Evolutionary conservation across 23 red algal genomes (phyloP), one percentile per base, ranked within the genome.

Genomic region (Cyanidiococcus yangmingshanensis): DNA sequence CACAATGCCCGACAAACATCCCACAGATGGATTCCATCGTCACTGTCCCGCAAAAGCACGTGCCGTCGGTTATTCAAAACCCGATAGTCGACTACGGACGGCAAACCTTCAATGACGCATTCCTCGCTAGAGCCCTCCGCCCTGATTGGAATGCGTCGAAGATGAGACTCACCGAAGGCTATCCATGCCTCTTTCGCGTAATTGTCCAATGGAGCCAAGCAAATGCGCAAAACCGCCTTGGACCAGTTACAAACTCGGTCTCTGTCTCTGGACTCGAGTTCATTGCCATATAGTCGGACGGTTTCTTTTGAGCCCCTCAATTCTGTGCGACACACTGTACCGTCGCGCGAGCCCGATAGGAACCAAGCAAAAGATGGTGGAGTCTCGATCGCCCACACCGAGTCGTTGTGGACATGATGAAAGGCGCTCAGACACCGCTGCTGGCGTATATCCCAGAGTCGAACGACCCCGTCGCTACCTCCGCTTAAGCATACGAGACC

Each of bases 21-120:
- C 86, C 86, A 89, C 58, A 89, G 79, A 31, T 80, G 76, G 39
- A 83, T 82, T 40, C 82, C 82, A 2, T 84, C 79, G 15, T 82
- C 50, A 1, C 83, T 88, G 76, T 96, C 87, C 16, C 75, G 51
- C 26, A 81, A 85, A 54, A 96, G 37, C 30, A 96, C 92, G 30
- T 96, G 87, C 33, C 92, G 86, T 50, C 83, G 71, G 79, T 96
- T 89, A 74, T 90, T 90, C 83, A 96, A 82, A 39, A 96, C 87
- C 39, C 71, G 58, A 45, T 90, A 87, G 16, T 84, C 80, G 0
- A 90, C 85, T 38, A 96, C 86, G 38, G 82, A 87, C n/a, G 92
- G 92, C 50, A 95, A 68, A 68, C 90, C 90, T 32, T 71, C 63
- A 35, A 71, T 71, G n/a, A 71, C 63, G 63, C 63, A 35, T 32